Conservation (phyloP, 2,329 filamentous ascomycete species). For the Venturia effusa region DNA sequence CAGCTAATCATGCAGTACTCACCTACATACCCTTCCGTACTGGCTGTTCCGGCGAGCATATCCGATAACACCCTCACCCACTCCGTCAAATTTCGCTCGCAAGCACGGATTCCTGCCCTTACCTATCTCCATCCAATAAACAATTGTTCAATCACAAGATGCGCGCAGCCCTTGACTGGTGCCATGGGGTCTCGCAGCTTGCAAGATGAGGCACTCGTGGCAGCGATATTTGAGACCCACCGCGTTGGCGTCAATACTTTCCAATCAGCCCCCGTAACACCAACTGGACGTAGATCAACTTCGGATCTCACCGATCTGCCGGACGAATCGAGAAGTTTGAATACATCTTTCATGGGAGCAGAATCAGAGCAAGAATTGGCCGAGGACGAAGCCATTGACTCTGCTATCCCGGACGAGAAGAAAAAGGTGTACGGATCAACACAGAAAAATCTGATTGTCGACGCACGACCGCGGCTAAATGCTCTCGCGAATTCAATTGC, state of each 20-base stretch:
- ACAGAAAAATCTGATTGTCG: conserved; percentile 87
- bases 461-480: conserved; percentile 88
- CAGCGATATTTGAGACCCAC: conserved; percentile 79
- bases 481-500: conserved; percentile 80
- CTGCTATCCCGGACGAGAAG: conserved; percentile 32
- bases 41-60: conserved; percentile 78
- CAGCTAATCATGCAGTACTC: conserved; percentile 49
- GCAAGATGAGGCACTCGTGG: conserved; percentile 88
- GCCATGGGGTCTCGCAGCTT: conserved; percentile 81
- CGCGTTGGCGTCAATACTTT: not conserved
- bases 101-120: conserved; percentile 75
- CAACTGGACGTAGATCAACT: conserved; percentile 12
- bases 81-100: conserved; percentile 77
- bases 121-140: conserved; percentile 95
- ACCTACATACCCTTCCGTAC: conserved; percentile 76
- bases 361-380: conserved; percentile 50
- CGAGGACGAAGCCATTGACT: conserved; percentile 56
- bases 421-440: conserved; percentile 71
- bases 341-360: conserved; percentile 38
- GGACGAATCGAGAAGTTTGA: conserved; percentile 15
- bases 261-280: conserved; percentile 11
- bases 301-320: conserved; percentile 17
- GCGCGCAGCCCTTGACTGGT: conserved; percentile 83
- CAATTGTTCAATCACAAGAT: conserved; percentile 91
- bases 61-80: conserved; percentile 98